Evolutionary conservation across 140 eudicot genomes (phyloP).

Genomic region (Flaveria floridana): DNA sequence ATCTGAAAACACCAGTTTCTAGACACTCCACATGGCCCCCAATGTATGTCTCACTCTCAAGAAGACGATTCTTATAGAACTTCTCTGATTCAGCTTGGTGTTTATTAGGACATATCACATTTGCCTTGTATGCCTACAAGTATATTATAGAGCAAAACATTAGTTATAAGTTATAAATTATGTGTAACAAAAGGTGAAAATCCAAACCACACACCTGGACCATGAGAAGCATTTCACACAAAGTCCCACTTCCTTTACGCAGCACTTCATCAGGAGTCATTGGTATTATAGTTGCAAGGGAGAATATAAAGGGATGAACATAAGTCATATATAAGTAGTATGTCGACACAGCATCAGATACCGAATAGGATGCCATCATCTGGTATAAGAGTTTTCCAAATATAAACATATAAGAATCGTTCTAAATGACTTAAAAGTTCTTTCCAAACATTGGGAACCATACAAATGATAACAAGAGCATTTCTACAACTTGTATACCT

Average conservation of each 20-base stretch:
- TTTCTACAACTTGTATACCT: constrained; percentile 50
- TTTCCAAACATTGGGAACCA: not conserved
- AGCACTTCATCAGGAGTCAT: constrained; percentile 99
- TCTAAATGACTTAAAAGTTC: constrained; percentile 15
- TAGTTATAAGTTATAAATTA: constrained; percentile 9
- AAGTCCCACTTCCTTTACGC: constrained; percentile 99
- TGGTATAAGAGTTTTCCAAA: constrained; percentile 36
- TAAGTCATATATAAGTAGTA: constrained; percentile 98
- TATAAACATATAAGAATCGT: constrained; percentile 18
- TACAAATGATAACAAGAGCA: not conserved
- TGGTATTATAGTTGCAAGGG: constrained; percentile 97
- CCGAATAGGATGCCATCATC: constrained; percentile 99
- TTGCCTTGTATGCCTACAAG: constrained; percentile 85
- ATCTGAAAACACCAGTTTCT: constrained; percentile 99
- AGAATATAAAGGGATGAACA: constrained; percentile 97
- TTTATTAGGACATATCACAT: constrained; percentile 95
- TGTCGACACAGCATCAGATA: constrained; percentile 99
- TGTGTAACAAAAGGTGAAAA: constrained; percentile 1
- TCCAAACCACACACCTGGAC: constrained; percentile 68
- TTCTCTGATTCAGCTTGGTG: constrained; percentile 98
- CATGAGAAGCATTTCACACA: constrained; percentile 99
- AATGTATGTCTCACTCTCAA: constrained; percentile 98
- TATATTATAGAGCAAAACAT: constrained; percentile 23
- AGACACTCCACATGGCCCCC: constrained; percentile 99
- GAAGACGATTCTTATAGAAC: constrained; percentile 65